Percentiles rank a stretch among this genome's conserved stretches.
phyloP scores from a whole-genome alignment of 129 eudicot genomes.

The Deinandra increscens region DNA sequence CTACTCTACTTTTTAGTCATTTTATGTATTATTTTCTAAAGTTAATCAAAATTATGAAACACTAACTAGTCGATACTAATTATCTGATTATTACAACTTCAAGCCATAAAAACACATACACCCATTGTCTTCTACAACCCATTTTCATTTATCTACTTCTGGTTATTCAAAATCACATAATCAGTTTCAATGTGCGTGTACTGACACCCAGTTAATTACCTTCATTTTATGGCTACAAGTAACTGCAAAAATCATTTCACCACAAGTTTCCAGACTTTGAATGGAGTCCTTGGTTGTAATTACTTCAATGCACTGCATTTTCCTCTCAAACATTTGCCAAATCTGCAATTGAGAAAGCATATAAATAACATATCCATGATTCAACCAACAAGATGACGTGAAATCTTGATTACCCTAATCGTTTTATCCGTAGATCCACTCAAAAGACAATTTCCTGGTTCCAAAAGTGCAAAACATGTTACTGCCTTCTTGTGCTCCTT shows the following conservation, averaged over 20 bases:
- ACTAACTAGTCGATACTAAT: not conserved
- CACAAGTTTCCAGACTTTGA: conserved; percentile 58
- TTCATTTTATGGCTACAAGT: conserved; percentile 64
- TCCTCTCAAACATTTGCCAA: conserved; percentile 64
- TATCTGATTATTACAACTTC: not conserved
- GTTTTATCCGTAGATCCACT: conserved; percentile 85
- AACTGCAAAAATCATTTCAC: conserved; percentile 56
- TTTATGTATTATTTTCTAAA: not conserved
- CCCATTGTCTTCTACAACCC: not conserved
- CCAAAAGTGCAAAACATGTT: conserved; percentile 67
- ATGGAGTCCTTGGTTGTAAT: conserved; percentile 58
- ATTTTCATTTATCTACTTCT: not conserved
- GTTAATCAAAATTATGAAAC: not conserved
- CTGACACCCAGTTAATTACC: conserved; percentile 35
- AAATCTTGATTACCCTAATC: conserved; percentile 45
- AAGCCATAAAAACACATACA: not conserved
- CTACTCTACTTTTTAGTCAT: not conserved
- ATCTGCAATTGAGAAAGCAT: conserved; percentile 40
- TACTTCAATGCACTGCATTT: conserved; percentile 60
- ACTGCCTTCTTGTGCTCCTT: conserved; percentile 80
- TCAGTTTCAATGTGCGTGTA: not conserved
- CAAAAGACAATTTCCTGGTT: conserved; percentile 63
- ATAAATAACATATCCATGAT: not conserved
- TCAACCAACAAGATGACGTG: not conserved
- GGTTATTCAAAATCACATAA: not conserved